Evolutionary conservation across 1,284 basidiomycete genomes (phyloP).

Genomic region (Ceratobasidium sp.): DNA sequence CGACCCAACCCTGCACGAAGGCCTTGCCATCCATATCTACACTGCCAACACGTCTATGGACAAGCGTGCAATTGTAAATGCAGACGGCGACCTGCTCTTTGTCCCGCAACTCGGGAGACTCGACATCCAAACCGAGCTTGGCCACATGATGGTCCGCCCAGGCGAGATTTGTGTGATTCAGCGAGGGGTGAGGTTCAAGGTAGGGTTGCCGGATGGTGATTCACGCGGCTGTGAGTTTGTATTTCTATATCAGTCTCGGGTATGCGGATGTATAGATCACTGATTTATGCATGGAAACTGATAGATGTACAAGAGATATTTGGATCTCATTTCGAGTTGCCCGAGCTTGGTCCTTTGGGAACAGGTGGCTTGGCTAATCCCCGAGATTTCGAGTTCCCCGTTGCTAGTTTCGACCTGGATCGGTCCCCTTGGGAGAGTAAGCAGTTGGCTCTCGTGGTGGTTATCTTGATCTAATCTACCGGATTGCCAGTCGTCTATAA

Average conservation of each 20-base stretch:
- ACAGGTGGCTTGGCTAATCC: slow-evolving; percentile 71
- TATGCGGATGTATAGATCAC: not conserved
- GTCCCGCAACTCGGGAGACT: slow-evolving; percentile 74
- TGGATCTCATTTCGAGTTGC: slow-evolving; percentile 72
- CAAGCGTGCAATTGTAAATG: slow-evolving; percentile 73
- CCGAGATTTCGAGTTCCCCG: slow-evolving; percentile 73
- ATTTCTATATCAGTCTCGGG: not conserved
- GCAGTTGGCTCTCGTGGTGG: slow-evolving; percentile 50
- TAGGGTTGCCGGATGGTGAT: slow-evolving; percentile 64
- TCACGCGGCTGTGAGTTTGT: slow-evolving; percentile 55
- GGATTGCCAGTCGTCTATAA: slow-evolving; percentile 63
- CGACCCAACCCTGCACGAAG: slow-evolving; percentile 71
- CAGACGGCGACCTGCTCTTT: slow-evolving; percentile 77
- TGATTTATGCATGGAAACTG: not conserved
- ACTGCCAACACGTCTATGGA: slow-evolving; percentile 72
- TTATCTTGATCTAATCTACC: slow-evolving; percentile 33
- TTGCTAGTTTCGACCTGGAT: slow-evolving; percentile 73
- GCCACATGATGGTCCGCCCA: slow-evolving; percentile 73
- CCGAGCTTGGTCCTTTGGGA: slow-evolving; percentile 75
- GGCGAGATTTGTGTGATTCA: slow-evolving; percentile 75
- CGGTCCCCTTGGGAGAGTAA: slow-evolving; percentile 69
- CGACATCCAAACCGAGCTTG: slow-evolving; percentile 78
- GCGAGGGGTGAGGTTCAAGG: slow-evolving; percentile 75
- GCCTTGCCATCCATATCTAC: slow-evolving; percentile 74
- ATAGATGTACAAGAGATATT: slow-evolving; percentile 71